Percentiles rank a stretch among this genome's conserved stretches.
These are phyloP conservation scores for Pelargonium hybrid DNA, from an alignment of 441 rosid species.

Conservation along the genomic window DNA sequence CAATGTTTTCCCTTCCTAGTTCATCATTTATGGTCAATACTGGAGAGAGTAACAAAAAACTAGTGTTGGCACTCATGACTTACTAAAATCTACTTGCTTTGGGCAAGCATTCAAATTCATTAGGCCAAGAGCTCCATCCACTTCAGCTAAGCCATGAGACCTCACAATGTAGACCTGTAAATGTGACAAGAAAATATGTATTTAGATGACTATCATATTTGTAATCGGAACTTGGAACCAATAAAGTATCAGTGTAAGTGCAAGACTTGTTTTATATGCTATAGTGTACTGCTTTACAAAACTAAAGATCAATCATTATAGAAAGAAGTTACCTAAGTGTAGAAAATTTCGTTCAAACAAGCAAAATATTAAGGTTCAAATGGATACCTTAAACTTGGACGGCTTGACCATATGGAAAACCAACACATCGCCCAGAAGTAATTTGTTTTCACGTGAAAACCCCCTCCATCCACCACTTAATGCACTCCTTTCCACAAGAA, in stretches of 20 bases:
- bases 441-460: slow-evolving; percentile 10
- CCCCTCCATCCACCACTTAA: slow-evolving; percentile 14
- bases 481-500: not conserved
- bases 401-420: slow-evolving; percentile 16
- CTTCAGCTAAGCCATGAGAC: not conserved
- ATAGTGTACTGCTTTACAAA: not conserved
- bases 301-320: not conserved
- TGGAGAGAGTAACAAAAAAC: not conserved
- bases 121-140: slow-evolving; percentile 12
- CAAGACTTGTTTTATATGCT: too few species aligned
- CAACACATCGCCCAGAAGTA: slow-evolving; percentile 10
- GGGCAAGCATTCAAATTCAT: not conserved
- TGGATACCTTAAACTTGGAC: slow-evolving; percentile 10
- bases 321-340: not conserved
- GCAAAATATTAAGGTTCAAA: not conserved
- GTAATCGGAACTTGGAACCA: too few species aligned
- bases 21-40: not conserved
- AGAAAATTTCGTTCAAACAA: not conserved
- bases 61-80: not conserved
- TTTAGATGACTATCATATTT: not conserved
- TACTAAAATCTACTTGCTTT: slow-evolving; percentile 8
- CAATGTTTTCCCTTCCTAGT: not conserved
- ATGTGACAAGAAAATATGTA: not conserved
- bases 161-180: slow-evolving; percentile 15
- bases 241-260: not conserved